Evolutionary conservation across 2,329 filamentous ascomycete species (phyloP), one percentile per base, ranked within the genome.

Genomic region (Juglanconis oblonga): DNA sequence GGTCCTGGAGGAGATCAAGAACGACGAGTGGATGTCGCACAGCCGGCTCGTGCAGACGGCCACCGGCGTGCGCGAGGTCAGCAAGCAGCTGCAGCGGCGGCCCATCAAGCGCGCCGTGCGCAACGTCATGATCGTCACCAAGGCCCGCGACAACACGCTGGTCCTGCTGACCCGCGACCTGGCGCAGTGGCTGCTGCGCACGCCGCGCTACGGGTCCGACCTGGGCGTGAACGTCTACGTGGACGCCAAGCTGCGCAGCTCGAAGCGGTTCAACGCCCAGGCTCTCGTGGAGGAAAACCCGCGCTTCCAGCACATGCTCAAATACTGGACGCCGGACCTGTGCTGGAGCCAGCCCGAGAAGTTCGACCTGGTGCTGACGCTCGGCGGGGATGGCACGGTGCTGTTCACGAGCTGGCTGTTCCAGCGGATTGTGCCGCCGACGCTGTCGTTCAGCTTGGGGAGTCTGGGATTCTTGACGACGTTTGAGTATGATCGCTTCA

Each of bases 71-170:
- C 87, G 95, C 56, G 95, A 99, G 76, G 93, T 99, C 11, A 96
- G 92, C 14, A 94, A 96, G 75, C 95, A 98, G 76, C 82, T 99
- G 61, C 94, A 97, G 77, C 87, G 94, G 58, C 86, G 92, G 45
- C 94, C 95, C 29, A 92, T 98, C 74, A 95, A 91, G 76, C 88
- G 93, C 66, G 93, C 93, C 10, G 93, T 99, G 51, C 87, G 86
- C 70, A 97, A 92, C 72, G 86, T 99, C 70, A 98, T 99, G 95
- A 97, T 99, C 69, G 91, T 99, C 65, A 99, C 95, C 63, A 99
- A 98, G 76, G 95, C 95, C 29, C 87, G 95, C 64, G 95, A 99
- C 77, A 98, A 99, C 71, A 87, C 91, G 67, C 83, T 99, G 14
- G 94, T 99, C 38, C 85, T 90, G 67, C 81, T 97, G 66, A 99